A percentile compares a stretch with the other conserved stretches of the same genome.
phyloP scores from a whole-genome alignment of 169 alveolate genomes.

The Theileria orientalis region DNA sequence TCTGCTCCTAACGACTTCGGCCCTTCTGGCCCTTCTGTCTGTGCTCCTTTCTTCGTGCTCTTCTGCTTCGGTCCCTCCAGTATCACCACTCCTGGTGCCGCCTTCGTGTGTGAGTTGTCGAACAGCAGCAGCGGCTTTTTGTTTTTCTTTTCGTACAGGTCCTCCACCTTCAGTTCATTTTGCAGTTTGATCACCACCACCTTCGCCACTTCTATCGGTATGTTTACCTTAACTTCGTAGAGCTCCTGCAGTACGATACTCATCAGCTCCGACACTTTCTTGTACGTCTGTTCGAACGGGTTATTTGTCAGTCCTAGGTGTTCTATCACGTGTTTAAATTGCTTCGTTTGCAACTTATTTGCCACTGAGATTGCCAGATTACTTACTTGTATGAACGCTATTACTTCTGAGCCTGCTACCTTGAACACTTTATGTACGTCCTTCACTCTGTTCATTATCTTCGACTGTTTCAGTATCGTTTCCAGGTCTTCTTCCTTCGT shows the following conservation, averaged over 20 bases:
- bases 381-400: slow-evolving; percentile 48
- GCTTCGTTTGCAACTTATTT: slow-evolving; percentile 16
- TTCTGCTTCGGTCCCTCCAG: neutral
- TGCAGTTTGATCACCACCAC: slow-evolving; percentile 50
- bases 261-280: slow-evolving; percentile 29
- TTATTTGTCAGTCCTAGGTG: neutral
- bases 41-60: neutral
- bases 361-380: slow-evolving; percentile 37
- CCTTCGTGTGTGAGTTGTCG: slow-evolving; percentile 35
- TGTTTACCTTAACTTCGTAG: slow-evolving; percentile 16
- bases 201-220: slow-evolving; percentile 46
- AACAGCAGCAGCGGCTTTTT: slow-evolving; percentile 41
- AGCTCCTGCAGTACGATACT: slow-evolving; percentile 18
- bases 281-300: slow-evolving; percentile 52
- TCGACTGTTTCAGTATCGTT: slow-evolving; percentile 22
- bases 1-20: neutral
- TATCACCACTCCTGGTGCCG: slow-evolving; percentile 36
- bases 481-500: slow-evolving; percentile 11
- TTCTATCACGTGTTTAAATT: slow-evolving; percentile 38
- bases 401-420: slow-evolving; percentile 17
- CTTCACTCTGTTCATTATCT: slow-evolving; percentile 43
- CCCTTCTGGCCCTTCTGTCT: neutral
- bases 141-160: slow-evolving; percentile 36
- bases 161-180: slow-evolving; percentile 24
- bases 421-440: slow-evolving; percentile 18